Percentiles rank a stretch among this genome's conserved stretches.
phyloP scores from a whole-genome alignment of 805 yeast species.

The Torulaspora gathmanii region DNA sequence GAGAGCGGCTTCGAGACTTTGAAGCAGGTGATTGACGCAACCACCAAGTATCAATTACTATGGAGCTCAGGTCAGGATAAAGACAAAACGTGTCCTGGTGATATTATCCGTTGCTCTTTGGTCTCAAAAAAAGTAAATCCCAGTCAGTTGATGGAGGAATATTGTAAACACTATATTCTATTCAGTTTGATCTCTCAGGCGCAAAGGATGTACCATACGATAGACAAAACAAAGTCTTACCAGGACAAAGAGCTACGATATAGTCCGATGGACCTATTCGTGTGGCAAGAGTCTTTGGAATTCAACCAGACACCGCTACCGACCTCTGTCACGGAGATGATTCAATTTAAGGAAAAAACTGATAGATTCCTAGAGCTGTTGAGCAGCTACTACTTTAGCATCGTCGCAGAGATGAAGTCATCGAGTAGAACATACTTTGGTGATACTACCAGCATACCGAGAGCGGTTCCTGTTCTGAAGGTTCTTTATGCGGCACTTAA shows the following conservation, averaged over 20 bases:
- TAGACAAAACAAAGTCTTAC: background rate
- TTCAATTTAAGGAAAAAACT: conserved; percentile 12
- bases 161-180: conserved; percentile 20
- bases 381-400: conserved; percentile 14
- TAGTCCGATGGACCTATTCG: conserved; percentile 22
- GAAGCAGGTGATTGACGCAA: conserved; percentile 7
- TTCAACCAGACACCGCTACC: conserved; percentile 11
- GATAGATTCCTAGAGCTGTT: conserved; percentile 21
- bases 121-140: conserved; percentile 13
- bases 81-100: conserved; percentile 23
- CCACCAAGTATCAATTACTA: conserved; percentile 7
- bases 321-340: conserved; percentile 12
- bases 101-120: conserved; percentile 22
- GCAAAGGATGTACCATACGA: conserved; percentile 5
- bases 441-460: conserved; percentile 2
- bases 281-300: conserved; percentile 16
- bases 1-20: conserved; percentile 4
- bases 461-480: conserved; percentile 10
- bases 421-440: conserved; percentile 6
- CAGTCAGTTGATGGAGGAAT: conserved; percentile 21
- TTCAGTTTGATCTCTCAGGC: conserved; percentile 20
- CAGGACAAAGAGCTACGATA: conserved; percentile 1
- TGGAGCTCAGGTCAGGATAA: conserved; percentile 14
- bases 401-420: conserved; percentile 22
- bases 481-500: conserved; percentile 16